phyloP scores from a whole-genome alignment of 2,329 filamentous ascomycete species.

The Penicillium oxalicum region DNA sequence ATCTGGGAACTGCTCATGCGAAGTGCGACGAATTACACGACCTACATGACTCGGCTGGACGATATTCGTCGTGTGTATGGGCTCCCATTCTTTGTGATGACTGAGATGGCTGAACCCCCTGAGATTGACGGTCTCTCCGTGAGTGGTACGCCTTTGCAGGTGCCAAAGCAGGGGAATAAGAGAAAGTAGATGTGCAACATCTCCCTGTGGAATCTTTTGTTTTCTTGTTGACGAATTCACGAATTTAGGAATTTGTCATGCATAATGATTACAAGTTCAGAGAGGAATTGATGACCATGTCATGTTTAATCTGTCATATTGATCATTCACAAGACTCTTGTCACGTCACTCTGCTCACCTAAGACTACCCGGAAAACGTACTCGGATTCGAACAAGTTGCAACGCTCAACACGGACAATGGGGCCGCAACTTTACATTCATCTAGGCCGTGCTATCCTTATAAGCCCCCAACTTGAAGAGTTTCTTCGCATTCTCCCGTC shows the following conservation, averaged over 20 bases:
- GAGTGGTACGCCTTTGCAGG: not conserved
- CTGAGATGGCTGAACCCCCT: conserved; percentile 5
- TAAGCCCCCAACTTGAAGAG: conserved; percentile 35
- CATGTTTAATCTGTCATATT: too few species aligned
- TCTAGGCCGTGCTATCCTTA: conserved; percentile 27
- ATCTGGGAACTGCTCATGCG: conserved; percentile 18
- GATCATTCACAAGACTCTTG: too few species aligned
- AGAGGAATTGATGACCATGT: too few species aligned
- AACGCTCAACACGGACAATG: too few species aligned
- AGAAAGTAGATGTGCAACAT: not conserved
- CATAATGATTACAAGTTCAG: not conserved
- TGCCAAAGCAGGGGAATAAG: not conserved
- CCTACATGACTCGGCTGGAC: conserved; percentile 10
- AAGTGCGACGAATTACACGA: conserved; percentile 18
- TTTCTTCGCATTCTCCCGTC: conserved; percentile 43
- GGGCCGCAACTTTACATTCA: too few species aligned
- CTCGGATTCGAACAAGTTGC: too few species aligned
- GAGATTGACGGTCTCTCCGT: conserved; percentile 3
- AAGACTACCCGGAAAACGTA: too few species aligned
- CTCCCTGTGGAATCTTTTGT: too few species aligned
- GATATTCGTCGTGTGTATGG: conserved; percentile 15
- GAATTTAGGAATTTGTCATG: not conserved
- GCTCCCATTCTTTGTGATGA: conserved; percentile 3
- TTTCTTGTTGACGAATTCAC: too few species aligned
- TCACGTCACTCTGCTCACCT: too few species aligned